Evolutionary conservation across 805 yeast genomes (phyloP), one percentile per base, ranked within the genome.

Genomic region (Metschnikowia borealis): DNA sequence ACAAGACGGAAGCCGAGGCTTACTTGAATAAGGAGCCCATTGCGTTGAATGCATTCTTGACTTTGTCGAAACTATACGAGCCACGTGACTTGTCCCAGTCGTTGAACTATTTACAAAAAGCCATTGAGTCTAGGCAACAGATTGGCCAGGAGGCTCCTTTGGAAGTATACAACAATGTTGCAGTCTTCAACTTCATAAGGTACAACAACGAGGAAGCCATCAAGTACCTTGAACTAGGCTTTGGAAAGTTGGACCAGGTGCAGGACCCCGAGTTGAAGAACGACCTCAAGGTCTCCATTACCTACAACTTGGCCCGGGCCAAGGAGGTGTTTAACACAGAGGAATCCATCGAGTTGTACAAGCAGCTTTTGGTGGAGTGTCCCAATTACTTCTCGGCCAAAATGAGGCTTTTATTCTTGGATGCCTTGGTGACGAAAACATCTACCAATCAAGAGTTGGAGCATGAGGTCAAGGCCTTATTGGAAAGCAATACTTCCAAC

Each of bases 351-450:
- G 49, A 63, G 20, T 62, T 72, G 31, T 94, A 94, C 67, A 67
- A 78, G 26, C 65, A 70, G 0, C 76, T 89, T n/a, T 67, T 87
- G 34, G 67, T 70, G 2, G 69, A 71, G 35, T 79, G 83, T 56
- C 96, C 97, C 31, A 73, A 78, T 26, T 89, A 90, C 62, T 73
- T 84, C 23, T 82, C 87, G 48, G 96, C 96, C 2, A 83, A 80
- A 59, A 74, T 90, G 52, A 81, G 98, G 60, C 70, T 81, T 46
- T 72, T 89, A 38, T 84, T 83, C 56, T 68, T 87, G 54, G 79
- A 83, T 43, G 75, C 82, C 45, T 66, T 83, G 32, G 73, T 79
- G 2, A 69, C 75, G 15, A 58, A 62, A 32, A 54, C 46, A 43
- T 54, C 64, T 2, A 53, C 66, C 11, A 75, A 78, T 46, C 73